Evolutionary conservation across 2,329 filamentous ascomycete species (phyloP), one percentile per base, ranked within the genome.

Genomic region (Coniochaeta prunicola): DNA sequence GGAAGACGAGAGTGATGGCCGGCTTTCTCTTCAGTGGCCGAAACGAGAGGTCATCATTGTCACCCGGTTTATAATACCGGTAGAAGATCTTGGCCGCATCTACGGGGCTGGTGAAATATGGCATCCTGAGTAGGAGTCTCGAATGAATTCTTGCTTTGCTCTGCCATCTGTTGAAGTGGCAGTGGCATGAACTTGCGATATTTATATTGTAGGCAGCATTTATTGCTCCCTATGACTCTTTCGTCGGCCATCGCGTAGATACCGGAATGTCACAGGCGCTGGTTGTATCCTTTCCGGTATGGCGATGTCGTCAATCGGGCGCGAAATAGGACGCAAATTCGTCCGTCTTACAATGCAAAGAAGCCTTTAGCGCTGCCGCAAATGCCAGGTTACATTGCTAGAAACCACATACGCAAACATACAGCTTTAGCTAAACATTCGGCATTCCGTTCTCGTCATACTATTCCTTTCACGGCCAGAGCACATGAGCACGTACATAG

Each of bases 1-100:
- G 56, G 59, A 65, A 62, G 48, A 65, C 61, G 6, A 65, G 57
- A 5, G 63, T 64, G 19, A 61, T 53, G 3, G 55, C 57, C 1
- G 60, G 58, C 24, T 21, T 42, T 58, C 33, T 0, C 55, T 38
- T 38, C 40, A 57, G 28, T 36, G 40, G 1, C 34, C n/a, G 21
- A 60, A 61, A 28, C n/a, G 34, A 53, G 34, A 56, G 36, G 53
- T 31, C 30, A 34, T 56, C 24, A 36, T 45, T 19, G 10, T 45
- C 17, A 28, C 45, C 58, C 9, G 63, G 61, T 8, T 17, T 45
- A 38, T 65, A 65, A 58, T 62, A 48, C 13, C 60, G 62, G 59
- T 64, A 65, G 58, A 64, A 64, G 57, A 65, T 60, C 40, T 15
- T 42, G 10, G 63, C 38, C 21, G 55, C 50, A 40, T 65, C 63